These are phyloP conservation scores for Fusarium brachygibbosum DNA, from an alignment of 2,329 filamentous ascomycete species.

Conservation along the genomic window DNA sequence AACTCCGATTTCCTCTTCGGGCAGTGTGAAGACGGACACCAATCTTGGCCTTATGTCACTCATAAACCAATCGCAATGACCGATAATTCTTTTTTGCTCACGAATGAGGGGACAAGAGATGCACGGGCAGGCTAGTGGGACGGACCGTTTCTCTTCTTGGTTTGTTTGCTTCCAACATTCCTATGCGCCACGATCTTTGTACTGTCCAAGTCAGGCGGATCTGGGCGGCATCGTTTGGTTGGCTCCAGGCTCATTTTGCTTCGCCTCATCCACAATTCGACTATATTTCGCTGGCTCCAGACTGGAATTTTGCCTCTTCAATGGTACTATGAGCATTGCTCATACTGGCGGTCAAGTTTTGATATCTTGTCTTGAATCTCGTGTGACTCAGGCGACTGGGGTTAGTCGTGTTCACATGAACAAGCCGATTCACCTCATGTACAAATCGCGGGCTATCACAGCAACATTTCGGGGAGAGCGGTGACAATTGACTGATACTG, in stretches of 20 bases:
- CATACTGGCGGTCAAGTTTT: slow-evolving; percentile 45
- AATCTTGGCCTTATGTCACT: slow-evolving; percentile 29
- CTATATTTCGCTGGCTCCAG: slow-evolving; percentile 21
- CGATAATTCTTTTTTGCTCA: slow-evolving; percentile 26
- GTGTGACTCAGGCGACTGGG: slow-evolving; percentile 43
- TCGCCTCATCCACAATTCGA: slow-evolving; percentile 39
- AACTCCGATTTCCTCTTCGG: slow-evolving; percentile 42
- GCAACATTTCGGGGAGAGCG: slow-evolving; percentile 14
- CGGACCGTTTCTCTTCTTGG: slow-evolving; percentile 46
- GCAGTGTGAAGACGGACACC: slow-evolving; percentile 28
- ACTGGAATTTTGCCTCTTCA: slow-evolving; percentile 36
- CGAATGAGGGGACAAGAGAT: slow-evolving; percentile 18
- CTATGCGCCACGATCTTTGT: slow-evolving; percentile 24
- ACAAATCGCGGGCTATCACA: slow-evolving; percentile 34
- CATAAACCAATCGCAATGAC: slow-evolving; percentile 39
- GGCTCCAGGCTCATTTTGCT: slow-evolving; percentile 25
- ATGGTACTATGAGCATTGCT: slow-evolving; percentile 38
- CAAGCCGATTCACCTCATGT: slow-evolving; percentile 27
- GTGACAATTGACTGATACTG: slow-evolving; percentile 34
- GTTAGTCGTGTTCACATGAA: slow-evolving; percentile 44
- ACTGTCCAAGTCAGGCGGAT: slow-evolving; percentile 35
- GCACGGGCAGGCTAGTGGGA: slow-evolving; percentile 46
- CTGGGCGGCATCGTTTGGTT: slow-evolving; percentile 42
- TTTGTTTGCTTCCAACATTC: slow-evolving; percentile 25
- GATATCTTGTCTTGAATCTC: slow-evolving; percentile 29